Base-by-base conservation (phyloP, 1,284 basidiomycete genomes). In the Naganishia sp. region DNA sequence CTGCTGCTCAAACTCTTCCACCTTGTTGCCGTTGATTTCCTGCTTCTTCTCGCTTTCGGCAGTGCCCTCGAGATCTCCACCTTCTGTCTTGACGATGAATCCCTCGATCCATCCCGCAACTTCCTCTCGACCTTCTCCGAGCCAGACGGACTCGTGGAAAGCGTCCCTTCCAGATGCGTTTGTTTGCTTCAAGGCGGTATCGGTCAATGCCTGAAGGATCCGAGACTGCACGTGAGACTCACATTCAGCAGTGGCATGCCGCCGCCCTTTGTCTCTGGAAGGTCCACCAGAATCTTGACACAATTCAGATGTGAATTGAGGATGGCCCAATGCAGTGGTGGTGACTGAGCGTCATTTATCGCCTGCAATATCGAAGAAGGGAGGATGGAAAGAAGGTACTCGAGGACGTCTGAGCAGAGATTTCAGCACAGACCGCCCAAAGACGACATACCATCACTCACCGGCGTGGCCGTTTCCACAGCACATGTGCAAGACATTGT, bases 271-370 rank as follows among this genome's bases (percentile, higher is more conserved):
- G 75, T 76, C 64, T 79, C 76, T 17, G 77, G 73, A 35, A 75
- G 58, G 25, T 78, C 74, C 10, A 92, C 85, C 41, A 94, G 85
- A n/a, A 82, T 82, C 76, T 89, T 83, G 1, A 86, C 84, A 60
- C 87, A 78, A 10, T 79, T 73, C 6, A 94, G 83, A 71, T 94
- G 91, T 17, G 85, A 82, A 78, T 94, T 94, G 47, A 92, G 76
- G 1, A 89, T 86, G 0, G 92, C 92, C 92, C 92, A 94, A 75
- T 94, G 92, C 11, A 94, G 80, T 6, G 92, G 83, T 1, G 90
- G 93, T 17, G 90, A 92, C 66, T 86, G 84, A 1, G 89, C 83
- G 50, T 79, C 78, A 74, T 94, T 94, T 66, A 84, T 84, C 1
- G 82, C 80, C 2, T 85, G 79, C 35, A 92, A 75, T 2, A 90